These are phyloP conservation scores for Mycena amicta DNA, from an alignment of 768 basidiomycete species.

Conservation along the genomic window DNA sequence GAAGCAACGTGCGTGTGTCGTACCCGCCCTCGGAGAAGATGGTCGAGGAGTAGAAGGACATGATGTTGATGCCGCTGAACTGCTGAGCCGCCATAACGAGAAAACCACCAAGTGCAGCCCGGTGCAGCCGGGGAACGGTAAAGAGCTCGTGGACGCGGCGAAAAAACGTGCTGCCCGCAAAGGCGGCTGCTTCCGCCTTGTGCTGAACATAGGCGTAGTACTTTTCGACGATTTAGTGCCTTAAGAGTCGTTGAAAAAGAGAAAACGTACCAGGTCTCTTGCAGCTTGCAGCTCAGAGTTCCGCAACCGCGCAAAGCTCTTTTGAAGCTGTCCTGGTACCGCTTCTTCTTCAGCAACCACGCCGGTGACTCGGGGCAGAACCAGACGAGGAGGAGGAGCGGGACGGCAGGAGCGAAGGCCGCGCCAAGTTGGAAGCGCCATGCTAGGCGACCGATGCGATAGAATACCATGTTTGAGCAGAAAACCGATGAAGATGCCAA, in stretches of 20 bases:
- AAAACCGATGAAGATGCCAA: slow-evolving; percentile 68
- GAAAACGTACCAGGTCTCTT: too few relatives aligned
- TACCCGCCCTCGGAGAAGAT: slow-evolving; percentile 70
- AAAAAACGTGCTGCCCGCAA: slow-evolving; percentile 8
- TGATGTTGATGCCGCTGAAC: slow-evolving; percentile 81
- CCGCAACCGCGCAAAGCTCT: slow-evolving; percentile 56
- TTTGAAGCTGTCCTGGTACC: slow-evolving; percentile 57
- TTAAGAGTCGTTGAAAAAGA: too few relatives aligned
- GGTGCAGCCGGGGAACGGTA: slow-evolving; percentile 64
- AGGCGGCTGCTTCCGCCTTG: not conserved
- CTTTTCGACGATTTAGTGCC: too few relatives aligned
- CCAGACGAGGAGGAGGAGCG: slow-evolving; percentile 37
- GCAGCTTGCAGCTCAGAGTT: slow-evolving; percentile 63
- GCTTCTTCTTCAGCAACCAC: slow-evolving; percentile 39
- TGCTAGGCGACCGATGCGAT: slow-evolving; percentile 36
- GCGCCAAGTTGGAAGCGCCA: slow-evolving; percentile 15
- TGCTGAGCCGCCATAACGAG: slow-evolving; percentile 75
- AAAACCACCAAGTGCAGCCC: slow-evolving; percentile 52
- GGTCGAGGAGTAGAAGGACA: slow-evolving; percentile 79
- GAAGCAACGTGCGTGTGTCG: slow-evolving; percentile 53
- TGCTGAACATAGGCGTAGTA: slow-evolving; percentile 36
- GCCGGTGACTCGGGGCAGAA: slow-evolving; percentile 39
- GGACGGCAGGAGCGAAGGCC: slow-evolving; percentile 43
- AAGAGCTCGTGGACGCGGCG: slow-evolving; percentile 40
- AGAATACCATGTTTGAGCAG: slow-evolving; percentile 62